Percentiles rank a stretch among this genome's conserved stretches.
These are phyloP conservation scores for Lomentospora prolificans DNA, from an alignment of 2,329 filamentous ascomycete species.

Conservation along the genomic window DNA sequence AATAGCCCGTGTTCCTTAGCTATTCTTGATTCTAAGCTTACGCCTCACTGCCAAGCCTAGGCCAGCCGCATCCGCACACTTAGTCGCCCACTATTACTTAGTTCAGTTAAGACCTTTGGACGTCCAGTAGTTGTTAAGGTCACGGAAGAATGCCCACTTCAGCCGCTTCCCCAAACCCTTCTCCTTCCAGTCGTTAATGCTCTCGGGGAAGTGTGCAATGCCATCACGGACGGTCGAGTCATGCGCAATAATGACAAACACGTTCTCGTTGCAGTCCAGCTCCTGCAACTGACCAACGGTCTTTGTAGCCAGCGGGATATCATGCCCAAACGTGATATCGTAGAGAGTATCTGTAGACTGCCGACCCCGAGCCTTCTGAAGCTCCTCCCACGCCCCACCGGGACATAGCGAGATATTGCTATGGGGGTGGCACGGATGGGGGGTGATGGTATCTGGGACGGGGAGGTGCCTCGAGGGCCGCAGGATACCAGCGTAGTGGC, in stretches of 20 bases:
- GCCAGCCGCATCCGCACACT: too few relatives aligned
- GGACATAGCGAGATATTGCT: slow-evolving; percentile 12
- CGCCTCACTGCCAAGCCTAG: too few relatives aligned
- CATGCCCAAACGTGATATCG: slow-evolving; percentile 16
- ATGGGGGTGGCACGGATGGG: slow-evolving; percentile 13
- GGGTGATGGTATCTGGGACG: slow-evolving; percentile 20
- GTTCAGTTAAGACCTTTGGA: slow-evolving; percentile 5
- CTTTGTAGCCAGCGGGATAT: slow-evolving; percentile 14
- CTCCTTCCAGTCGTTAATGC: slow-evolving; percentile 16
- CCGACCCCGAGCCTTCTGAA: slow-evolving; percentile 15
- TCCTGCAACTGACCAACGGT: slow-evolving; percentile 11
- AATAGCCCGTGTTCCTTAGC: too few relatives aligned
- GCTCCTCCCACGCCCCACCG: slow-evolving; percentile 14
- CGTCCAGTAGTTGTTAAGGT: slow-evolving; percentile 13
- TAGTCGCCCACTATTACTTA: too few relatives aligned
- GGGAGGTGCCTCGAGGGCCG: slow-evolving; percentile 24
- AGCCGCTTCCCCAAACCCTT: slow-evolving; percentile 15
- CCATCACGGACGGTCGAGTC: slow-evolving; percentile 13
- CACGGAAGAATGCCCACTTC: slow-evolving; percentile 15
- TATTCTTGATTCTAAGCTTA: too few relatives aligned
- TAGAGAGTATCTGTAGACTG: slow-evolving; percentile 15
- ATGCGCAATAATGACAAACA: slow-evolving; percentile 18
- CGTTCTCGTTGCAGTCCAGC: slow-evolving; percentile 15
- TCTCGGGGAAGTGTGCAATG: slow-evolving; percentile 16
- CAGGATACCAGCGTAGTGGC: slow-evolving; percentile 28